Conservation (phyloP, 768 basidiomycete genomes). For the Cystofilobasidium capitatum region DNA sequence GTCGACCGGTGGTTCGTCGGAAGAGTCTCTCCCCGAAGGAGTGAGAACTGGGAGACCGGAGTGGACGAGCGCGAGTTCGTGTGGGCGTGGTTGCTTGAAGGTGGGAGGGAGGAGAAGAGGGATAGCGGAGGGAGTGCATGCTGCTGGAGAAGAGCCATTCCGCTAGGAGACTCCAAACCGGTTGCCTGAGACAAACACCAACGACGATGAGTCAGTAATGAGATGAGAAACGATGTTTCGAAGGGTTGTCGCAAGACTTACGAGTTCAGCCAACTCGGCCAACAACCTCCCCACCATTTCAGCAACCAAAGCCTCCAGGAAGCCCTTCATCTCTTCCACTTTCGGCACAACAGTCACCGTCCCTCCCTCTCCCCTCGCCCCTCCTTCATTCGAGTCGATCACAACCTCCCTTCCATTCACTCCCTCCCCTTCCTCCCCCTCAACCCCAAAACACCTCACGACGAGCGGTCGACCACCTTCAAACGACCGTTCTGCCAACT, state of each 20-base stretch:
- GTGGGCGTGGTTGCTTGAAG: slow-evolving; percentile 8
- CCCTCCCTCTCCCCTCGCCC: neutral
- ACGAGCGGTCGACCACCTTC: slow-evolving; percentile 27
- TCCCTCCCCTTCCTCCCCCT: neutral
- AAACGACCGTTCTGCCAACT: slow-evolving; percentile 57
- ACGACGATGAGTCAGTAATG: no score
- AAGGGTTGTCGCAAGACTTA: no score
- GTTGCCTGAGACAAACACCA: slow-evolving; percentile 53
- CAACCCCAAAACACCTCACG: slow-evolving; percentile 28
- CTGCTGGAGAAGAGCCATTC: slow-evolving; percentile 52
- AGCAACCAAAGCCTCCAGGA: neutral
- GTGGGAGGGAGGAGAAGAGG: slow-evolving; percentile 36
- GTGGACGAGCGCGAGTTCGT: slow-evolving; percentile 22
- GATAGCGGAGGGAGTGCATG: slow-evolving; percentile 33
- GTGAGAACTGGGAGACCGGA: slow-evolving; percentile 26
- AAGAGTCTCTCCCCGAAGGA: slow-evolving; percentile 18
- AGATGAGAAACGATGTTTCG: no score
- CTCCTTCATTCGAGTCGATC: neutral
- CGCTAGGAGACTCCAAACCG: slow-evolving; percentile 67
- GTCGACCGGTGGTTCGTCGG: slow-evolving; percentile 29
- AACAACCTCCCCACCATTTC: neutral
- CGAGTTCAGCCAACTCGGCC: neutral
- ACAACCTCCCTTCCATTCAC: neutral
- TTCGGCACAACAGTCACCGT: neutral
- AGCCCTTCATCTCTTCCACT: neutral